phyloP scores from a whole-genome alignment of 352 stramenopile genomes.

The Globisporangium mamillatum region DNA sequence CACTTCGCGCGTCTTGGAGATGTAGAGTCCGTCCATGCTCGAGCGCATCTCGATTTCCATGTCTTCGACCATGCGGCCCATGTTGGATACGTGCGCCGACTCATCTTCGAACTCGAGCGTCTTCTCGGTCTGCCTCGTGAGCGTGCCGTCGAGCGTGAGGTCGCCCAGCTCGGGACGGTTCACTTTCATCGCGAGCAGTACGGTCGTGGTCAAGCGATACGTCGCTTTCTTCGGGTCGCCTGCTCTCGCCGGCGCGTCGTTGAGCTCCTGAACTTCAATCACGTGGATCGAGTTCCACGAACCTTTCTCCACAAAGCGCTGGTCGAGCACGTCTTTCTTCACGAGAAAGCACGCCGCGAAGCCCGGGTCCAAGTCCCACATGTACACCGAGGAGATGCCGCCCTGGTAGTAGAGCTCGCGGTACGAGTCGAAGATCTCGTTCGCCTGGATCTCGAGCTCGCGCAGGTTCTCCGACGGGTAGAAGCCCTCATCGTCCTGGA shows the following conservation, averaged over 20 bases:
- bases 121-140: slow-evolving; percentile 81
- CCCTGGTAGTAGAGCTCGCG: slow-evolving; percentile 95
- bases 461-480: slow-evolving; percentile 87
- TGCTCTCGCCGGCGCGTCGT: slow-evolving; percentile 13
- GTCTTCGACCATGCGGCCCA: slow-evolving; percentile 95
- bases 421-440: slow-evolving; percentile 97
- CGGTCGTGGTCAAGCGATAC: slow-evolving; percentile 93
- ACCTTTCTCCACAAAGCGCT: slow-evolving; percentile 79
- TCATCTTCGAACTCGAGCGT: slow-evolving; percentile 73
- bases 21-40: slow-evolving; percentile 92
- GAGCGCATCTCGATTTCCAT: slow-evolving; percentile 95
- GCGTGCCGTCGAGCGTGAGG: slow-evolving; percentile 88
- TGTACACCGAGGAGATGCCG: slow-evolving; percentile 92
- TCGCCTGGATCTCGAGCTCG: slow-evolving; percentile 90
- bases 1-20: slow-evolving; percentile 94
- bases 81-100: slow-evolving; percentile 91
- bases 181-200: slow-evolving; percentile 90
- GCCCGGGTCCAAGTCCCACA: slow-evolving; percentile 93
- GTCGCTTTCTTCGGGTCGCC: slow-evolving; percentile 56
- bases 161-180: slow-evolving; percentile 76
- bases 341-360: slow-evolving; percentile 95
- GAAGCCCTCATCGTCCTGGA: slow-evolving; percentile 85
- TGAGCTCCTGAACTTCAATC: slow-evolving; percentile 84
- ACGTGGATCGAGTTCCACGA: slow-evolving; percentile 96
- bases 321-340: slow-evolving; percentile 88